These are phyloP conservation scores for Croton laevigatus DNA, from an alignment of 441 rosid genomes.

Conservation along the genomic window DNA sequence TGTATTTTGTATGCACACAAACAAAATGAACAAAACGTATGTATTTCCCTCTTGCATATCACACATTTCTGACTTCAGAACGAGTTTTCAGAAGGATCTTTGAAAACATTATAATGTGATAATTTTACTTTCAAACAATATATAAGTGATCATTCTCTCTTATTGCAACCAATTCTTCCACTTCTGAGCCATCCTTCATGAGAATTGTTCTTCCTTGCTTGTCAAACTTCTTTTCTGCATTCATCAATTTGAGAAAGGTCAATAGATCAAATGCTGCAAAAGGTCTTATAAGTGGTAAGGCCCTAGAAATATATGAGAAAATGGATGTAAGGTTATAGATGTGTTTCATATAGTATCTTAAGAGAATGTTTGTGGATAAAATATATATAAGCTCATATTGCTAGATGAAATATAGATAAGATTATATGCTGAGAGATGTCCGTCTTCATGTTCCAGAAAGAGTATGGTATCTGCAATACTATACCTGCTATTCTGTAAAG, in stretches of 20 bases:
- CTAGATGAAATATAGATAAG: not conserved
- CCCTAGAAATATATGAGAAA: no score
- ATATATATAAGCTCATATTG: no score
- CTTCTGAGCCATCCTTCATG: slow-evolving; percentile 73
- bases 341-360: not conserved
- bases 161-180: slow-evolving; percentile 68
- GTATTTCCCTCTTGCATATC: not conserved
- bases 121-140: slow-evolving; percentile 40
- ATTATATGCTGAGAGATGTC: slow-evolving; percentile 7
- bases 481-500: slow-evolving; percentile 74
- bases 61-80: not conserved
- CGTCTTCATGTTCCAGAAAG: slow-evolving; percentile 2
- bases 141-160: slow-evolving; percentile 78
- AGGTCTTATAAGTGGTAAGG: not conserved
- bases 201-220: slow-evolving; percentile 64
- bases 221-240: slow-evolving; percentile 71
- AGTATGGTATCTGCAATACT: not conserved
- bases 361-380: not conserved
- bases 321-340: not conserved
- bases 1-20: not conserved
- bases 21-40: not conserved
- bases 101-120: not conserved
- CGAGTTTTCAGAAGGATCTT: not conserved
- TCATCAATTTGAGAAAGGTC: slow-evolving; percentile 26
- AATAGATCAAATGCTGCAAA: not conserved